Evolutionary conservation across 345 rosid genomes (phyloP), one percentile per base, ranked within the genome.

Genomic region (Salix dunnii): DNA sequence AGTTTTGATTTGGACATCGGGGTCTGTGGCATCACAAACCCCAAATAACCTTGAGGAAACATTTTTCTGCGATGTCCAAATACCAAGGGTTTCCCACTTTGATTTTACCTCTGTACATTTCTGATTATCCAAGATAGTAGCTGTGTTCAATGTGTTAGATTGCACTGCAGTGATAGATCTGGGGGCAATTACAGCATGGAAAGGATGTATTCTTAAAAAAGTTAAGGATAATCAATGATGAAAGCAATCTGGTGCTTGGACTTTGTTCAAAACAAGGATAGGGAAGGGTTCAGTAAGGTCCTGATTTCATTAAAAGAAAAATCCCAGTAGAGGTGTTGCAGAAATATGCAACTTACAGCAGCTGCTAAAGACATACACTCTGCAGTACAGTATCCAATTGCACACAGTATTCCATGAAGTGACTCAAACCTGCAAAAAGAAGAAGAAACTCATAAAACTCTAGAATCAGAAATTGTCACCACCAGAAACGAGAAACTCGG

Each of bases 321-420:
- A 2, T 20, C 5, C 35, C 20, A 21, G 43, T 76, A 63, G 46
- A 12, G 30, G 33, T 31, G 63, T 43, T 30, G 76, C 7, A 63
- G 48, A 77, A 58, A 58, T 48, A 21, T 67, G 76, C 70, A 77
- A 89, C 91, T 87, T 88, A 95, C 99, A 73, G 89, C 63, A 63
- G 90, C 86, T 3, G 71, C 78, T 78, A 86, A 87, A 35, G 87
- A 81, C 51, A 89, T 73, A 74, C 87, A 87, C 81, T 91, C 94
- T 23, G 99, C 97, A 70, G 90, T 81, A 66, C 90, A 85, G 82
- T 87, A 93, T 88, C 99, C 99, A 71, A 87, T 70, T 43, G 96
- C 93, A 76, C 90, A 93, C 80, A 95, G 72, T 27, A 88, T 86
- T 77, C 99, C 99, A 83, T 95, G 90, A 13, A 84, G 86, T 67